These are phyloP conservation scores for Umbelopsis ramanniana DNA, from an alignment of 192 early-diverging fungal genomes.

Conservation along the genomic window DNA sequence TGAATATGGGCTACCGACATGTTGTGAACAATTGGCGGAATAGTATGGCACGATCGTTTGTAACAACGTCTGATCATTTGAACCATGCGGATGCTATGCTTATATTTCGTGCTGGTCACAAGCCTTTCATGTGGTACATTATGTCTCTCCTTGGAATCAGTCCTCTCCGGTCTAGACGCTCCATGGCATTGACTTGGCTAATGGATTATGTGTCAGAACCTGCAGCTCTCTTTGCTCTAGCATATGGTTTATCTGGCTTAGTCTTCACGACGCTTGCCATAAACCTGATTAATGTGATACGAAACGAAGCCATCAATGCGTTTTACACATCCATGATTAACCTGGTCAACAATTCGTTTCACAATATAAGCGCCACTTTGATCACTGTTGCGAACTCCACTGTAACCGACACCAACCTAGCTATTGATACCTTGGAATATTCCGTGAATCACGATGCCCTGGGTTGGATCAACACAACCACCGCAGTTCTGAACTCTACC, in stretches of 20 bases:
- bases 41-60: neutral
- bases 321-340: neutral
- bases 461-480: constrained; percentile 23
- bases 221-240: constrained; percentile 8
- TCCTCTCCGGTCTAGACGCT: neutral
- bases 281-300: neutral
- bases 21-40: neutral
- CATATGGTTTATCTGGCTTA: neutral
- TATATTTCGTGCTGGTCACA: constrained; percentile 7
- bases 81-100: constrained; percentile 14
- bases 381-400: neutral
- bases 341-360: neutral
- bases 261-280: neutral
- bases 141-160: constrained; percentile 11
- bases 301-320: neutral
- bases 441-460: constrained; percentile 30
- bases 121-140: constrained; percentile 7
- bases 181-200: neutral
- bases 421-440: constrained; percentile 24
- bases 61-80: neutral
- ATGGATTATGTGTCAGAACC: constrained; percentile 13
- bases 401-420: constrained; percentile 13
- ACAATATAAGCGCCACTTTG: neutral
- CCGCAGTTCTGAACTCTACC: constrained; percentile 31
- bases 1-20: neutral